Base-by-base conservation (phyloP, 2,329 filamentous ascomycete genomes). In the Stagonosporopsis chrysanthemi region DNA sequence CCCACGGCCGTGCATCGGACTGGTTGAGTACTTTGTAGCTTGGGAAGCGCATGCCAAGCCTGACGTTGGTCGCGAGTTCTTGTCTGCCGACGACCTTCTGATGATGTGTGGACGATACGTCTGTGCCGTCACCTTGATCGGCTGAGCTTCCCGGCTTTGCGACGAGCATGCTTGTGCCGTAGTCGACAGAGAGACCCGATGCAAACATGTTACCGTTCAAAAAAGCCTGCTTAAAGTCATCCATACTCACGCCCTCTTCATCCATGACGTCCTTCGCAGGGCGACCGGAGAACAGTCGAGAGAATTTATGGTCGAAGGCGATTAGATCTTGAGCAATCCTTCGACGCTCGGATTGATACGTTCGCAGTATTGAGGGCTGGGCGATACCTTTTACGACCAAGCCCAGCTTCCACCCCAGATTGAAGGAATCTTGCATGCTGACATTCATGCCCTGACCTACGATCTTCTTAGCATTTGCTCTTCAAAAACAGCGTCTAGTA, bases 241-340 rank as follows among this genome's bases (percentile, higher is more conserved):
- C 80, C 83, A 88, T 86, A 61, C 78, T 84, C 52, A 89, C 83
- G 0, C 86, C 86, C 44, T 83, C 82, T 56, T 83, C 82, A 61
- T 88, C 85, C 75, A 84, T 81, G 23, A 85, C 77, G 52, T 86
- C 84, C 67, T 84, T 86, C 31, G 81, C 84, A 1, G 83, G 86
- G 1, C 70, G 62, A 0, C 79, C 79, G 0, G 77, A 79, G 58
- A 82, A 82, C 54, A 83, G 73, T 9, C 75, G 71, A 0, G 79
- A 78, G 63, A 82, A 81, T 45, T 80, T 76, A 55, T 79, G 77
- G 47, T 83, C 81, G 59, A 83, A 83, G 5, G 75, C 76, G 58
- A 92, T 90, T 0, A 91, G 81, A 36, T 88, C 83, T 60, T 87
- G 80, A 0, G 89, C 89, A 2, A 90, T 83, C 8, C 78, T 79